Conservation (phyloP, 768 basidiomycete species). For the Cystofilobasidium macerans region DNA sequence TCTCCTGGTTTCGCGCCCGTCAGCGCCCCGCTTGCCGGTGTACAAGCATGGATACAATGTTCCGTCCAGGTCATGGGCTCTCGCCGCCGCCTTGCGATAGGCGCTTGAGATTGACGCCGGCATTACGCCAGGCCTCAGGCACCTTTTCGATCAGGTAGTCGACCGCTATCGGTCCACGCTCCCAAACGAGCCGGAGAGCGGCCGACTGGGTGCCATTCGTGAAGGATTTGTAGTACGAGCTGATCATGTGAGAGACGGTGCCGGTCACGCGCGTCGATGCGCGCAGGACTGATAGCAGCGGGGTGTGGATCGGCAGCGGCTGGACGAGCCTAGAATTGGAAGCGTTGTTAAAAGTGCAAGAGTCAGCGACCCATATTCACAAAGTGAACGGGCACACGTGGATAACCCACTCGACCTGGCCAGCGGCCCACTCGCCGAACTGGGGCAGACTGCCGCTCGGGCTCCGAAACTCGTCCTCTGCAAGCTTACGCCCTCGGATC, state of each 20-base stretch:
- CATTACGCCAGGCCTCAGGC: slow-evolving; percentile 13
- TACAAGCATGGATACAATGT: no score
- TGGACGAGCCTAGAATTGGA: slow-evolving; percentile 14
- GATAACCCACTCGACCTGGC: slow-evolving; percentile 10
- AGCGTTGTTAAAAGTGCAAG: no score
- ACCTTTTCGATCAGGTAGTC: slow-evolving; percentile 9
- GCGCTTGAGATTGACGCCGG: slow-evolving; percentile 8
- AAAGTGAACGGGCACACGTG: neutral
- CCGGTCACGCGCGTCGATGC: slow-evolving; percentile 64
- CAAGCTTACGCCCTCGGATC: neutral
- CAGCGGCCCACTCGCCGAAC: slow-evolving; percentile 11
- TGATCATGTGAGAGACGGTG: slow-evolving; percentile 50
- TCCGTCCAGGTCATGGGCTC: neutral
- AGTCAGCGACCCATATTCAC: neutral
- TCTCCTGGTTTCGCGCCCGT: no score
- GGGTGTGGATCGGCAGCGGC: slow-evolving; percentile 27
- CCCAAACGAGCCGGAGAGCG: slow-evolving; percentile 27
- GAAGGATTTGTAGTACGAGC: slow-evolving; percentile 38
- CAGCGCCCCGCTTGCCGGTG: no score
- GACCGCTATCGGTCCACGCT: slow-evolving; percentile 6
- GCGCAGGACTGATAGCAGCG: slow-evolving; percentile 29
- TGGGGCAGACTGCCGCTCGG: slow-evolving; percentile 3
- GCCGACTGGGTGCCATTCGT: slow-evolving; percentile 27
- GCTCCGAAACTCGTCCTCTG: neutral
- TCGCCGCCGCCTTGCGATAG: neutral